Evolutionary conservation across 202 grass and related monocot genomes (phyloP).

Genomic region (Eragrostis tef): DNA sequence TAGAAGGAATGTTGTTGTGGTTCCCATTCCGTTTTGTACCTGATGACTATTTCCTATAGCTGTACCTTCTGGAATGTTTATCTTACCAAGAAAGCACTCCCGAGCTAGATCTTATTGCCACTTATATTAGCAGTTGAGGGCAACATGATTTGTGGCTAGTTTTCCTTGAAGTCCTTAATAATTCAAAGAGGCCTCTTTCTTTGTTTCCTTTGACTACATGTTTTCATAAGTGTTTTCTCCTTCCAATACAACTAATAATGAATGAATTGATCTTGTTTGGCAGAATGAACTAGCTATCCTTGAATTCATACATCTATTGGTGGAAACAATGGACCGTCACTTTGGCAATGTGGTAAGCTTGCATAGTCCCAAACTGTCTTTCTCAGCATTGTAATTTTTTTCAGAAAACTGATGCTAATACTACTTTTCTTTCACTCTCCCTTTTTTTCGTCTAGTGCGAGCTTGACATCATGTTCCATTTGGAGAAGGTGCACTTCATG

Average conservation of each 20-base stretch:
- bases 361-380: neutral
- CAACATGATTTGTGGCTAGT: neutral
- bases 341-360: slow-evolving; percentile 96
- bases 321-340: slow-evolving; percentile 94
- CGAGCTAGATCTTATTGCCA: too few species aligned
- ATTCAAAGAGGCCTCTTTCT: neutral
- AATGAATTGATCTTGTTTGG: neutral
- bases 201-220: slow-evolving; percentile 15
- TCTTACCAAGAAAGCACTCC: neutral
- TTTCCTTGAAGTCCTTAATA: slow-evolving; percentile 10
- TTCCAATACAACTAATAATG: neutral
- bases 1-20: neutral
- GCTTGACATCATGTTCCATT: slow-evolving; percentile 97
- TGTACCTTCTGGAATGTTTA: neutral
- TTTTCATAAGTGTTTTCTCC: neutral
- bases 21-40: neutral
- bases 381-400: neutral
- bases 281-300: slow-evolving; percentile 97
- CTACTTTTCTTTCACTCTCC: neutral
- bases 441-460: slow-evolving; percentile 54
- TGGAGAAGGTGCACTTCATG: slow-evolving; percentile 98
- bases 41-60: neutral
- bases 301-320: slow-evolving; percentile 97
- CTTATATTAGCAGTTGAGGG: neutral
- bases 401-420: neutral